phyloP scores from a whole-genome alignment of 306 rosid genomes.

The Myrica gale region DNA sequence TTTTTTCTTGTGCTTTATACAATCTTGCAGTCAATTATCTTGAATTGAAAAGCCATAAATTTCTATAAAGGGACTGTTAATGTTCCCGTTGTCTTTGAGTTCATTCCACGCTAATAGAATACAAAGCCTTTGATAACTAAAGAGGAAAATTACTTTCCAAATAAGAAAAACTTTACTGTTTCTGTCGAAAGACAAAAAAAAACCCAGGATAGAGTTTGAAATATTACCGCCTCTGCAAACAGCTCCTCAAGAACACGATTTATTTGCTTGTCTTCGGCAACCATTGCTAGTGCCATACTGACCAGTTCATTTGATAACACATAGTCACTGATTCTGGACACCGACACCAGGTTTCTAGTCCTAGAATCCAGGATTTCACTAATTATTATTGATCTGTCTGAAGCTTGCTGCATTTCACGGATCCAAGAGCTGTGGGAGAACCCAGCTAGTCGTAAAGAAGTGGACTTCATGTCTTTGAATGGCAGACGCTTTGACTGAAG shows the following conservation, averaged over 20 bases:
- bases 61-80: too few relatives aligned
- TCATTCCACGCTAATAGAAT: too few relatives aligned
- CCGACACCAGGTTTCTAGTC: conserved; percentile 97
- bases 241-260: conserved; percentile 98
- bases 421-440: conserved; percentile 96
- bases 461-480: conserved; percentile 60
- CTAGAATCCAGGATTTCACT: conserved; percentile 97
- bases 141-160: neutral
- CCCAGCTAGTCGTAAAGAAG: conserved; percentile 65
- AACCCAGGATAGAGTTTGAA: conserved; percentile 5
- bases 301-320: conserved; percentile 93
- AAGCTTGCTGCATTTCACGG: conserved; percentile 96
- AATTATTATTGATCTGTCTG: conserved; percentile 85
- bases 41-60: too few relatives aligned
- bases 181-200: neutral
- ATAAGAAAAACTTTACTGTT: neutral
- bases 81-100: too few relatives aligned
- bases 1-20: too few relatives aligned
- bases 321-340: conserved; percentile 94
- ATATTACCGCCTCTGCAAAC: conserved; percentile 80
- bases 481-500: conserved; percentile 91
- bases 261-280: conserved; percentile 97
- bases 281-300: conserved; percentile 98
- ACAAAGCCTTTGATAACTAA: too few relatives aligned
- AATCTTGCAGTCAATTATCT: too few relatives aligned